A percentile compares a stretch with the other conserved stretches of the same genome.
phyloP scores from a whole-genome alignment of 768 basidiomycete genomes.

The Thelephora aurantiotincta region DNA sequence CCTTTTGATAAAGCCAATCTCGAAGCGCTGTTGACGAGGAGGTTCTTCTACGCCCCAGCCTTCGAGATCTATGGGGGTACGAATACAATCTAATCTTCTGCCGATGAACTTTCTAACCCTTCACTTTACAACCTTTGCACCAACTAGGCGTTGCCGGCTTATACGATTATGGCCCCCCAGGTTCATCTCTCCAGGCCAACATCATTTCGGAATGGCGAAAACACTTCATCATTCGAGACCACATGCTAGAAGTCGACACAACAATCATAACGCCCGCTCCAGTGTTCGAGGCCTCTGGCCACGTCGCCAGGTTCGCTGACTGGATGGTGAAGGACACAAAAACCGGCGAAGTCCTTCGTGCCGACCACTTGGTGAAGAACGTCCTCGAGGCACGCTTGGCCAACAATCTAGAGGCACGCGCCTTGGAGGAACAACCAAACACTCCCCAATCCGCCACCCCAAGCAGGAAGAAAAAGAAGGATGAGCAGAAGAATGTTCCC shows the following conservation, averaged over 20 bases:
- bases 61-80: conserved; percentile 98
- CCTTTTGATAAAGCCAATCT: conserved; percentile 77
- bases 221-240: conserved; percentile 96
- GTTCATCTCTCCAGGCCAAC: conserved; percentile 91
- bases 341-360: conserved; percentile 93
- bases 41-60: conserved; percentile 97
- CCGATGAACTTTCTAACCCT: background rate
- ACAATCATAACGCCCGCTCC: conserved; percentile 93
- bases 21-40: conserved; percentile 72
- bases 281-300: conserved; percentile 94
- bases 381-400: conserved; percentile 84
- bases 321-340: conserved; percentile 98
- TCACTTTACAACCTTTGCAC: background rate
- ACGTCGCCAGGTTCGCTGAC: conserved; percentile 95
- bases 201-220: conserved; percentile 93
- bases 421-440: conserved; percentile 39
- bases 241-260: conserved; percentile 97
- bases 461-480: conserved; percentile 70
- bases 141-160: conserved; percentile 81
- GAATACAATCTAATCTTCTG: conserved; percentile 13
- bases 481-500: conserved; percentile 58
- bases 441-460: conserved; percentile 42
- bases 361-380: conserved; percentile 89
- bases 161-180: conserved; percentile 96
- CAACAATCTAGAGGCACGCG: conserved; percentile 84